Evolutionary conservation across 306 rosid genomes (phyloP), one percentile per base, ranked within the genome.

Genomic region (Albizia julibrissin): DNA sequence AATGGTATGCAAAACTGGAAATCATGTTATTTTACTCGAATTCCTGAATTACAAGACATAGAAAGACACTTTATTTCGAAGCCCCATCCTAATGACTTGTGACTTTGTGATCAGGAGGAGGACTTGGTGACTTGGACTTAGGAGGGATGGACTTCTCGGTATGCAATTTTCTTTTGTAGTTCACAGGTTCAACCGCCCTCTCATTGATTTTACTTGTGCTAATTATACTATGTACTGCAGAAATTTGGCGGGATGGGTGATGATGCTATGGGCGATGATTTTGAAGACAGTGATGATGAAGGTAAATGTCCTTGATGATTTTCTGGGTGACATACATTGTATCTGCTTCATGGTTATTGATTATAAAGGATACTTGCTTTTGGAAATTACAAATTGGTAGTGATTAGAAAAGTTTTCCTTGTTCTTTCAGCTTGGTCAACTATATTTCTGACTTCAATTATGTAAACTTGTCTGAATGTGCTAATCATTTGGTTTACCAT

Each of bases 61-160:
- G 18, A 59, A 79, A 11, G 76, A 0, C 52, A 24, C 61, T 80
- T 7, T 77, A 33, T 9, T 26, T 74, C 49, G 74, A 52, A 54
- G n/a, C 21, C 2, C 78, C 44, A 40, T 26, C 64, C 67, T 73
- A 74, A 77, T 66, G 47, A 29, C 16, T 67, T 42, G 34, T 21
- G 2, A 50, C 46, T 9, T 75, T 76, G 52, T 58, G 77, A 42
- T 74, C 54, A 86, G 89, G 86, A 74, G 89, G 87, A 74, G 65
- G 29, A 58, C 52, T 8, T 39, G 91, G 85, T 75, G 99, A 93
- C 74, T 12, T 92, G 87, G 98, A 93, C 74, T 14, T 92, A 85
- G 98, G 95, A 74, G 99, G 97, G 54, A 96, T 96, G 99, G 99
- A 96, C 83, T 93, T 96, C 88, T 96, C 97, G 89, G 99, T 96